Evolutionary conservation across 345 rosid species (phyloP), one percentile per base, ranked within the genome.

Genomic region (Barbarea vulgaris): DNA sequence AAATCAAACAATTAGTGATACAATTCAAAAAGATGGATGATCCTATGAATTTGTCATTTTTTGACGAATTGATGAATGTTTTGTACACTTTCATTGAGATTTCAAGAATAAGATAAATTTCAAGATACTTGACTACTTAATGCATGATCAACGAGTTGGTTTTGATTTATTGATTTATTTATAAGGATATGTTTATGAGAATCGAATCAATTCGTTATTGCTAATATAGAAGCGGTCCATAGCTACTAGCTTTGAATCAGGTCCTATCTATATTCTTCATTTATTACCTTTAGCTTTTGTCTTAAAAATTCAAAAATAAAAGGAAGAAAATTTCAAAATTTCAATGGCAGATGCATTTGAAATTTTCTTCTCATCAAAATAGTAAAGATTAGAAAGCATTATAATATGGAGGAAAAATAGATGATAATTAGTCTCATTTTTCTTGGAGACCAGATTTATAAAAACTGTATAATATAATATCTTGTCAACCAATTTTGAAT

Each of bases 231-330:
- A 41, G 63, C 52, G 14, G 64, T 76, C 69, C 74, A 76, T 47
- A 51, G 64, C 39, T 69, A 55, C 6, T 22, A 51, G 70, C 70
- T 69, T 69, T 54, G 80, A 70, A 77, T 64, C 47, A 70, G 47
- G 60, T 77, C 63, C 80, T 18, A 61, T 70, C 80, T 18, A 61
- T 53, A 27, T 50, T 75, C 44, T 52, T 66, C 52, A 33, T 31
- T 76, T 62, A 31, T 4, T 9, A 70, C 27, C 67, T 27, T 63
- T 70, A 25, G 37, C 24, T 64, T 70, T 70, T 70, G 22, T 56
- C 56, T 52, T 22, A 1, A 70, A 64, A 47, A 25, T 46, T 12
- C 37, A 47, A 64, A 41, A 56, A 22, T 18, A 36, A 54, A 55
- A 19, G 37, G 39, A 69, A 12, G 28, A 67, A 67, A 27, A 5